Base-by-base conservation (phyloP, 176 grass and related monocot species). In the Aegilops bicornis region DNA sequence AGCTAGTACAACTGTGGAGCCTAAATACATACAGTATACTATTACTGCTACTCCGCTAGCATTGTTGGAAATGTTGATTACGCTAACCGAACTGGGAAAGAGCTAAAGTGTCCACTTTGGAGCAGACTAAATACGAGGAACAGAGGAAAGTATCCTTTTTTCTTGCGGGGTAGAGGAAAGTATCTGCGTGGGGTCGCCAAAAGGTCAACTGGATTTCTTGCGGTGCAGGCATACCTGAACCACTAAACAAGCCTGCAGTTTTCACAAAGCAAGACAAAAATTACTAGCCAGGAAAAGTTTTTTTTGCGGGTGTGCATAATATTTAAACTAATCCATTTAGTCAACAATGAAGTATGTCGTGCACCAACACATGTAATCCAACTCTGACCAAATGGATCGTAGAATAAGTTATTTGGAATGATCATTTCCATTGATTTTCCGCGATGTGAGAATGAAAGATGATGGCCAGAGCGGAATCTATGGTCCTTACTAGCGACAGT, bases 1-100 rank as follows among this genome's bases (percentile, higher is more conserved):
- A 72, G 13, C 25, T 40, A 33, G 32, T 33, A 42, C 61, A 87
- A 65, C 71, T 24, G 30, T 22, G 72, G 22, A 42, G 56, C 65
- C 52, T 8, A 56, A 56, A 56, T 56, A 20, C 52, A 45, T 35
- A 5, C 58, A 40, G 15, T 40, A 5, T 67, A 31, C 22, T 73
- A 60, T 33, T 62, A 4, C 45, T 47, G 14, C 47, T 50, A 50
- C 47, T 50, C 47, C 16, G 29, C 1, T 20, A 12, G 74, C 62
- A 64, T 24, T 19, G 33, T 45, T 79, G 66, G 25, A 67, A 60
- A 74, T 43, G 85, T 52, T 75, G 85, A 87, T 79, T 79, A 67
- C 13, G 80, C 82, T 83, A 83, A 19, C 35, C 54, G 24, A 68
- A 32, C 30, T 15, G 39, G 25, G 40, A 59, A 15, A 36, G 16